Conservation (phyloP, 495 filamentous ascomycete genomes). For the Ramalina intermedia region DNA sequence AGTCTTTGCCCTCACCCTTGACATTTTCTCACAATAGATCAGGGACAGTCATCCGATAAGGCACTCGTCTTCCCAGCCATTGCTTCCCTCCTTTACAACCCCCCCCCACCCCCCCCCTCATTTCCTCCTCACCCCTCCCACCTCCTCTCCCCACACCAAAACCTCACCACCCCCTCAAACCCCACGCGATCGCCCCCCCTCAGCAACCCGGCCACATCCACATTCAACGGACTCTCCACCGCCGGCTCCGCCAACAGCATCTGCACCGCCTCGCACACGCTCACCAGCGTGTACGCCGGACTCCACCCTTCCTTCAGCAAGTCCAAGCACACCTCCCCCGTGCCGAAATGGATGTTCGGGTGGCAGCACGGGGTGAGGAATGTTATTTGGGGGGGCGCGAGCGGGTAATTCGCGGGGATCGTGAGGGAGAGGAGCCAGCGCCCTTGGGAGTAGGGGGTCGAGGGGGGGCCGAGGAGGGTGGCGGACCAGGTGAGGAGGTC, state of each 20-base stretch:
- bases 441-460: conserved; percentile 61
- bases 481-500: conserved; percentile 66
- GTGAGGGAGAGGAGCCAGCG: conserved; percentile 68
- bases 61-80: no score
- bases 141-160: conserved; percentile 27
- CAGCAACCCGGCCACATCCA: conserved; percentile 71
- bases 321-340: conserved; percentile 88
- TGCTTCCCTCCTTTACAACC: no score
- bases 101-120: background rate
- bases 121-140: conserved; percentile 6
- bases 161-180: conserved; percentile 69
- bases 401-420: conserved; percentile 68
- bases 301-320: conserved; percentile 58
- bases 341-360: conserved; percentile 67
- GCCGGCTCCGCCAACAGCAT: conserved; percentile 69
- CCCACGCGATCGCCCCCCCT: conserved; percentile 61
- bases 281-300: conserved; percentile 65
- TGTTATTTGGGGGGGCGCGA: conserved; percentile 54
- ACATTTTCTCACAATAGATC: no score
- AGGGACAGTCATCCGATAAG: no score
- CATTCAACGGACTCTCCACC: conserved; percentile 72
- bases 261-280: conserved; percentile 62
- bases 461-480: conserved; percentile 56
- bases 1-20: no score
- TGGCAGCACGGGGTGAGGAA: conserved; percentile 78